Evolutionary conservation across 2,329 filamentous ascomycete species (phyloP).

Genomic region (Phoma sp.): DNA sequence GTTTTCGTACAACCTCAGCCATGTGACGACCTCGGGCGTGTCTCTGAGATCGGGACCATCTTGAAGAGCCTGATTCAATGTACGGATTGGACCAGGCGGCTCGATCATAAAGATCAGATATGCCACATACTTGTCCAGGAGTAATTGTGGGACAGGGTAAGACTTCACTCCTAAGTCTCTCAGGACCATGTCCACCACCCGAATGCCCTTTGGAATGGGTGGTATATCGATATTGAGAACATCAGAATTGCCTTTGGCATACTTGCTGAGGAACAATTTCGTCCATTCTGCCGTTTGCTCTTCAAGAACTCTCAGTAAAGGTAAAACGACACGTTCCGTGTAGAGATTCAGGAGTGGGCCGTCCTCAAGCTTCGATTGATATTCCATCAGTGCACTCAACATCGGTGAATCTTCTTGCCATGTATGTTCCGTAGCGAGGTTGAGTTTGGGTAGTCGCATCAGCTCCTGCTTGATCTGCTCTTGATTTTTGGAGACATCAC

Average conservation of each 20-base stretch:
- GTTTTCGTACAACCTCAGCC: constrained; percentile 32
- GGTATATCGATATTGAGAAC: constrained; percentile 15
- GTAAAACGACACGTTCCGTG: constrained; percentile 30
- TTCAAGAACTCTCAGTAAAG: constrained; percentile 19
- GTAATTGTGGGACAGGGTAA: constrained; percentile 20
- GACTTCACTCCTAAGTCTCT: background rate
- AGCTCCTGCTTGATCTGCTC: constrained; percentile 29
- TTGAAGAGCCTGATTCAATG: constrained; percentile 25
- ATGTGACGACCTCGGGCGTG: constrained; percentile 22
- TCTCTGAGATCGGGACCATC: constrained; percentile 10
- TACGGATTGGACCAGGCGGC: constrained; percentile 25
- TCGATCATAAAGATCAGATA: constrained; percentile 29
- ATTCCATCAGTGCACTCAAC: constrained; percentile 5
- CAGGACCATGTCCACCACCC: constrained; percentile 14
- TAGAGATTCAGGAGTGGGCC: constrained; percentile 9
- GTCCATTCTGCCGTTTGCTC: constrained; percentile 30
- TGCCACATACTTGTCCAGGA: constrained; percentile 32
- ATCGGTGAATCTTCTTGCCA: constrained; percentile 13
- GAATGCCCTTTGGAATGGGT: constrained; percentile 14
- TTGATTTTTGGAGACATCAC: background rate
- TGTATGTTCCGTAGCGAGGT: background rate
- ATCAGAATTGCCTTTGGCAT: constrained; percentile 7
- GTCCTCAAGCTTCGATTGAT: background rate
- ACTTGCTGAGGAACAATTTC: constrained; percentile 32
- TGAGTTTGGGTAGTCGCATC: constrained; percentile 20